phyloP scores from a whole-genome alignment of 441 rosid genomes.

The Gossypium davidsonii region DNA sequence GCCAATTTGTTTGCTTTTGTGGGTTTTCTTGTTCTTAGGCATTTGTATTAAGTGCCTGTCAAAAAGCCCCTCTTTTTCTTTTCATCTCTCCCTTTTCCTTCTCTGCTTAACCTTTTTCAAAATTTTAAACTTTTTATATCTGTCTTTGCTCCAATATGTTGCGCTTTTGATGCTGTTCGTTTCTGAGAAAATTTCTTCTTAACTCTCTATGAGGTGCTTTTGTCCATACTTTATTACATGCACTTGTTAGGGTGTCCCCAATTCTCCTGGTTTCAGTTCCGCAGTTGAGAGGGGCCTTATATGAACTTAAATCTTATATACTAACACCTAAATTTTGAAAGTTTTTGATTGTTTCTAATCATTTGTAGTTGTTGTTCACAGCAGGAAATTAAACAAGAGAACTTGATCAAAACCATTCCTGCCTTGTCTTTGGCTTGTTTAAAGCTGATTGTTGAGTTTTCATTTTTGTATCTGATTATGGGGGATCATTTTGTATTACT shows the following conservation, averaged over 20 bases:
- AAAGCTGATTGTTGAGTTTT: constrained; percentile 10
- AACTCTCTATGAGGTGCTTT: neutral
- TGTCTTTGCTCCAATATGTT: constrained; percentile 17
- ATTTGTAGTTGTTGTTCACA: constrained; percentile 21
- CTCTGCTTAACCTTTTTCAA: neutral
- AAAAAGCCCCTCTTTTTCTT: constrained; percentile 4
- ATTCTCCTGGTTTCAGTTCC: constrained; percentile 12
- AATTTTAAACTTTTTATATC: neutral
- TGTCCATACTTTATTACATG: neutral
- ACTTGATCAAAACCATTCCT: constrained; percentile 13
- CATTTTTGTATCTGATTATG: constrained; percentile 31
- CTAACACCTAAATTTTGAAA: neutral
- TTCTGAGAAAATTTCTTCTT: neutral
- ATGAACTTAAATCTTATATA: neutral
- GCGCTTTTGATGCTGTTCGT: constrained; percentile 16
- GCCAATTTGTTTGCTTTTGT: constrained; percentile 22
- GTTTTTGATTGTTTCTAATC: constrained; percentile 13
- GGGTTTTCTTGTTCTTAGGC: constrained; percentile 9
- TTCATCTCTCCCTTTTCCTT: neutral
- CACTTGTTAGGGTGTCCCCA: constrained; percentile 11
- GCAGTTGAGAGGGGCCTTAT: neutral
- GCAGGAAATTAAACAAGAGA: constrained; percentile 21
- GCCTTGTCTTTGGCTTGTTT: constrained; percentile 8
- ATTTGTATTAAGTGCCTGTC: constrained; percentile 8
- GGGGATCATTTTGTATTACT: constrained; percentile 91